phyloP scores from a whole-genome alignment of 2,329 filamentous ascomycete genomes.

The Calonectria hawksworthii region DNA sequence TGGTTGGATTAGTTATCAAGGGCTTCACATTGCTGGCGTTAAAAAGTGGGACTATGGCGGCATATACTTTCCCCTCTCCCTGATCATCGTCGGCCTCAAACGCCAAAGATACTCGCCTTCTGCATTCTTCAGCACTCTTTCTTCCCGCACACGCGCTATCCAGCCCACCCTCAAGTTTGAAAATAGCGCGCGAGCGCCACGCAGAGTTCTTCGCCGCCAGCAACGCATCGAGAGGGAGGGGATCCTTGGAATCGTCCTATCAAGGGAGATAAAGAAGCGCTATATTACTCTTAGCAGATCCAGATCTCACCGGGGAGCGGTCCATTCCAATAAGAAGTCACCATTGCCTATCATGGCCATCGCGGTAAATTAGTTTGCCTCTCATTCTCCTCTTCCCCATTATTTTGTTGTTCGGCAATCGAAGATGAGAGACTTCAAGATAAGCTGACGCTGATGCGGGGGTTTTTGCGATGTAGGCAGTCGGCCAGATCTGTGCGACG shows the following conservation, averaged over 20 bases:
- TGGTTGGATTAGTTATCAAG: neutral
- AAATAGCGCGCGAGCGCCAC: neutral
- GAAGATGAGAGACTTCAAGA: neutral
- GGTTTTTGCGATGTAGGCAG: constrained; percentile 68
- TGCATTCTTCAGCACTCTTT: constrained; percentile 2
- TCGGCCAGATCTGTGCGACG: constrained; percentile 92
- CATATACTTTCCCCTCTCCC: constrained; percentile 38
- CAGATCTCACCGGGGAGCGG: constrained; percentile 15
- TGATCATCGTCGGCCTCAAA: neutral
- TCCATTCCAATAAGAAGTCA: neutral
- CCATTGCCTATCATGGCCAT: constrained; percentile 41
- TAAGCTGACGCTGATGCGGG: constrained; percentile 22
- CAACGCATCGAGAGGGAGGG: neutral
- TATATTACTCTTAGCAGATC: constrained; percentile 11
- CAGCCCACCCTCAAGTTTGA: neutral
- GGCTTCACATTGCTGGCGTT: constrained; percentile 24
- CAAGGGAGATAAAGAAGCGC: neutral
- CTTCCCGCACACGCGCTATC: neutral
- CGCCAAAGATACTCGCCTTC: constrained; percentile 1
- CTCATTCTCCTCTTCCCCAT: neutral
- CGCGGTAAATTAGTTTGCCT: constrained; percentile 37
- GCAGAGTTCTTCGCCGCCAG: neutral
- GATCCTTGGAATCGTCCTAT: neutral
- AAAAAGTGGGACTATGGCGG: constrained; percentile 44
- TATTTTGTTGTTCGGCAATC: neutral